phyloP scores from a whole-genome alignment of 2,329 filamentous ascomycete genomes.

The Drechslerella stenobrocha region DNA sequence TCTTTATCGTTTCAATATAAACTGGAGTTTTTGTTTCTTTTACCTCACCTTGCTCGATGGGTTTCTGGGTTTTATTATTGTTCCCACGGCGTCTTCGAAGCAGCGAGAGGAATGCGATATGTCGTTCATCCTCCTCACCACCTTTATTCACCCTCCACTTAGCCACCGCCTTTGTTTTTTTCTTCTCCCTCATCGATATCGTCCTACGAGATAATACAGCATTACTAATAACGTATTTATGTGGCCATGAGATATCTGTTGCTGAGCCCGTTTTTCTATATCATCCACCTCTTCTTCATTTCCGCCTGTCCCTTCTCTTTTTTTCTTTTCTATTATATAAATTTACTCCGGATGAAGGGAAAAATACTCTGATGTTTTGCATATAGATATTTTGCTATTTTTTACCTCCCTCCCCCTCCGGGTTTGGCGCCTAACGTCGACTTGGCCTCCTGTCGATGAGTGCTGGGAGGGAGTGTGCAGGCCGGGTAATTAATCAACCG shows the following conservation, averaged over 20 bases:
- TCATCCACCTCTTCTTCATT: slow-evolving; percentile 31
- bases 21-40: slow-evolving; percentile 29
- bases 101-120: slow-evolving; percentile 2
- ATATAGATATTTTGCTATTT: slow-evolving; percentile 47
- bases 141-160: not conserved
- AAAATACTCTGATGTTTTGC: slow-evolving; percentile 8
- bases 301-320: slow-evolving; percentile 28
- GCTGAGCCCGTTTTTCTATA: slow-evolving; percentile 17
- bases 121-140: not conserved
- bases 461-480: no score
- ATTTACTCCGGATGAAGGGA: slow-evolving; percentile 8
- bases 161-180: slow-evolving; percentile 14
- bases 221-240: slow-evolving; percentile 34
- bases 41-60: slow-evolving; percentile 3
- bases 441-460: no score
- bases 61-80: not conserved
- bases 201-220: slow-evolving; percentile 10
- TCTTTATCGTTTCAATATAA: slow-evolving; percentile 36
- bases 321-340: slow-evolving; percentile 15
- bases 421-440: no score
- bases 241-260: slow-evolving; percentile 25
- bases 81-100: slow-evolving; percentile 1
- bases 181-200: slow-evolving; percentile 12
- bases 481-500: no score
- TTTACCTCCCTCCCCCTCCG: slow-evolving; percentile 4